A percentile compares a stretch with the other conserved stretches of the same genome.
Conservation (phyloP, 495 filamentous ascomycete species). For the Penicillium arizonense region DNA sequence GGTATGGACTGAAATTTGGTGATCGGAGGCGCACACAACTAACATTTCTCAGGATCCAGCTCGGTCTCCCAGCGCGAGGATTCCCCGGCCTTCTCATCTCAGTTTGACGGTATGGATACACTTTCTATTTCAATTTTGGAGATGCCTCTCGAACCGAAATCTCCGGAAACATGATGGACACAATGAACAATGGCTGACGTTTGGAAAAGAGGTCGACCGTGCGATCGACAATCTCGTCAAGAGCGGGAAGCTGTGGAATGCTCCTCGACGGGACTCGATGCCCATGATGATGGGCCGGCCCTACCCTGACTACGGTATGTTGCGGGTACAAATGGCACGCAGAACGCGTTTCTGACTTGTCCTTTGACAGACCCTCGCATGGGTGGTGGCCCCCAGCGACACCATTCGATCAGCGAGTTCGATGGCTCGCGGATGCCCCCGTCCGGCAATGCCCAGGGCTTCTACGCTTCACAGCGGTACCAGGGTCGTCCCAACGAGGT, state of each 20-base stretch:
- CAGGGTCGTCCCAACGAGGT: constrained; percentile 91
- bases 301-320: constrained; percentile 59
- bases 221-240: constrained; percentile 94
- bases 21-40: constrained; percentile 24
- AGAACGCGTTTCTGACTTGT: constrained; percentile 25
- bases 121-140: background rate
- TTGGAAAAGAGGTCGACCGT: constrained; percentile 83
- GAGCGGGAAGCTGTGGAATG: constrained; percentile 87
- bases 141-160: background rate
- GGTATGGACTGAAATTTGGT: constrained; percentile 49
- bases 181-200: constrained; percentile 4
- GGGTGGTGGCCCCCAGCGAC: constrained; percentile 53
- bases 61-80: constrained; percentile 78
- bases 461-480: constrained; percentile 91
- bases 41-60: constrained; percentile 60
- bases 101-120: constrained; percentile 78
- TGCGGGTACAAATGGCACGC: constrained; percentile 13
- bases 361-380: constrained; percentile 49
- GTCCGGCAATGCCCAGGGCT: constrained; percentile 82
- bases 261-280: constrained; percentile 83
- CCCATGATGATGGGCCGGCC: constrained; percentile 65
- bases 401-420: constrained; percentile 87
- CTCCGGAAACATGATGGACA: background rate
- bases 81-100: constrained; percentile 74
- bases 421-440: constrained; percentile 71